Percentiles rank a stretch among this genome's conserved stretches.
phyloP scores from a whole-genome alignment of 2,329 filamentous ascomycete species.

The Acephala macrosclerotiorum region DNA sequence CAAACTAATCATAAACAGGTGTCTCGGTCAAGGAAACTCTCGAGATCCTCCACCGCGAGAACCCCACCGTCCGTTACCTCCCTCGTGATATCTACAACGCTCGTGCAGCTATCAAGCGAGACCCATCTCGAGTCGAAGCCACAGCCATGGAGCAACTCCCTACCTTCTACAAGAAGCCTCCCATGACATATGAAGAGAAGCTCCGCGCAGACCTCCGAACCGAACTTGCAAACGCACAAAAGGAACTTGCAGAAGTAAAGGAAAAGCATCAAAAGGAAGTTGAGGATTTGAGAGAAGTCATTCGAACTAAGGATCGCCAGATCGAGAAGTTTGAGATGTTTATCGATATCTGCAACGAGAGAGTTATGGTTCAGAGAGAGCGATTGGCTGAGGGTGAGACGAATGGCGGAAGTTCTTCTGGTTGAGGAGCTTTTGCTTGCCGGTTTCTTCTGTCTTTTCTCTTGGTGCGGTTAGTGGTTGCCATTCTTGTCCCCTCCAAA shows the following conservation, averaged over 20 bases:
- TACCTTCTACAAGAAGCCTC: conserved; percentile 71
- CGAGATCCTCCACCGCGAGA: conserved; percentile 68
- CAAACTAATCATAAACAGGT: conserved; percentile 54
- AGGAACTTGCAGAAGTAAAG: conserved; percentile 64
- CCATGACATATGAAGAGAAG: conserved; percentile 68
- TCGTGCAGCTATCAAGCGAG: conserved; percentile 70
- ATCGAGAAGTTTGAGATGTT: conserved; percentile 74
- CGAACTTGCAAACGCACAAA: conserved; percentile 64
- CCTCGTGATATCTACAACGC: conserved; percentile 74
- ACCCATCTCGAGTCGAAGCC: conserved; percentile 67
- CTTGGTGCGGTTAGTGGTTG: neutral
- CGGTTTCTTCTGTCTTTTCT: neutral
- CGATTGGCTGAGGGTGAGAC: conserved; percentile 50
- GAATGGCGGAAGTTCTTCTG: conserved; percentile 28
- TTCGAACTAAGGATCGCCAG: conserved; percentile 69
- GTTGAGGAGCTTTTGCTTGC: conserved; percentile 15
- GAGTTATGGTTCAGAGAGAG: conserved; percentile 69
- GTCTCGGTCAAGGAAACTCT: conserved; percentile 71
- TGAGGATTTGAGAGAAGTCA: conserved; percentile 62
- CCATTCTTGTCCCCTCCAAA: neutral
- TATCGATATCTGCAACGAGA: conserved; percentile 72
- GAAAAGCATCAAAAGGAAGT: conserved; percentile 64
- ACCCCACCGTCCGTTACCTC: conserved; percentile 68
- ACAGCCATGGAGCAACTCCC: conserved; percentile 65
- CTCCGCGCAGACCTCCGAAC: conserved; percentile 67